Conservation (phyloP, 352 stramenopile species). For the Aphanomyces stellatus region DNA sequence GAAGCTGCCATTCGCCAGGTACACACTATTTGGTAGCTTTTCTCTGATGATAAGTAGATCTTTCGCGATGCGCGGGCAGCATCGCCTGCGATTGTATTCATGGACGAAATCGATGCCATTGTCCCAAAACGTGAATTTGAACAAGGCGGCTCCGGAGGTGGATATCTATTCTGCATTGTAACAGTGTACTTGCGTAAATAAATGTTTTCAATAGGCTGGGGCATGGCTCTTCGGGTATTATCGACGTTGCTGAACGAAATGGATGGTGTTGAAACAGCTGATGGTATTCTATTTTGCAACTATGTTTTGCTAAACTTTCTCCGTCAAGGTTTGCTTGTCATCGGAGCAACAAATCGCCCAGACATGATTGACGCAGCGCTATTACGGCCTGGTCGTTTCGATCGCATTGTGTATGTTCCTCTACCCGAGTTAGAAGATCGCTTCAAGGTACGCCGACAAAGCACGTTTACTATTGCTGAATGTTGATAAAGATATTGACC, state of each 20-base stretch:
- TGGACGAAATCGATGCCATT: slow-evolving; percentile 85
- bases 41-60: slow-evolving; percentile 23
- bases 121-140: slow-evolving; percentile 74
- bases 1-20: slow-evolving; percentile 68
- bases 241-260: slow-evolving; percentile 98
- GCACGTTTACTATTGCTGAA: neutral
- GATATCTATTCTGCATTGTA: too few relatives aligned
- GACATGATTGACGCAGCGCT: slow-evolving; percentile 97
- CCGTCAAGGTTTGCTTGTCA: slow-evolving; percentile 86
- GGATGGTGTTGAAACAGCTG: slow-evolving; percentile 92
- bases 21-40: neutral
- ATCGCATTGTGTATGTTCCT: slow-evolving; percentile 94
- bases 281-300: slow-evolving; percentile 39
- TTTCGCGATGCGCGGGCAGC: slow-evolving; percentile 69
- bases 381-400: slow-evolving; percentile 92
- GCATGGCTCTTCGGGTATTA: slow-evolving; percentile 86
- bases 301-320: neutral
- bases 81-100: slow-evolving; percentile 87
- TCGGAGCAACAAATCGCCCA: slow-evolving; percentile 96
- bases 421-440: slow-evolving; percentile 63
- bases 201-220: slow-evolving; percentile 28
- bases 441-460: neutral
- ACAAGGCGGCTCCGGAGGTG: slow-evolving; percentile 23
- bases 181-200: neutral
- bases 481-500: slow-evolving; percentile 43